Evolutionary conservation across 257 asterid genomes (phyloP), one percentile per base, ranked within the genome.

Genomic region (Handroanthus guayacan): DNA sequence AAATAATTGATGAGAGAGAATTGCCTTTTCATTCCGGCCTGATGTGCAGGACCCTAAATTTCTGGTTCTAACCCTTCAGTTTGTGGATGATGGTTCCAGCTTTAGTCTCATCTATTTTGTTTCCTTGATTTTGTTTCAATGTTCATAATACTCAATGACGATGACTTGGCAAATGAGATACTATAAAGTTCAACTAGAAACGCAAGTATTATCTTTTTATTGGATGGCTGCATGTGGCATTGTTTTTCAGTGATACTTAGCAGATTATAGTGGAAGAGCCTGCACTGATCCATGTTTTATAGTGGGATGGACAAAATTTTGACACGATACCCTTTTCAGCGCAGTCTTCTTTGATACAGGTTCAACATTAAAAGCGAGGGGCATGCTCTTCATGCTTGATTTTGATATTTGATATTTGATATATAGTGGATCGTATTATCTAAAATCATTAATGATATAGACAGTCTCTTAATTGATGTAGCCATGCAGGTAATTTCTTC

Each of bases 1-100:
- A 68, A 87, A 89, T 85, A 89, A 87, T 86, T 45, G 39, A 60
- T 75, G 83, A 65, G 78, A 72, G 69, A 41, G 78, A 62, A 43
- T n/a, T 47, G 64, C 62, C 67, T 52, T 74, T 76, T 66, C 82
- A 62, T 74, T 84, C 44, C 72, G 81, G 85, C 86, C 86, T 76
- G 71, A 80, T 18, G 62, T 18, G 64, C 75, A 67, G 84, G 80
- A 82, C 87, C 84, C 80, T 79, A 65, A 38, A 72, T 77, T 70
- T 86, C 75, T 60, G 10, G 52, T 78, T 74, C 78, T 63, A 79
- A 57, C 75, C n/a, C 38, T 73, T 76, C 71, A 58, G 74, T 75
- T 67, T 76, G 45, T 58, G 63, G 52, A 62, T 47, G 72, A 58
- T 74, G 57, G 61, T 72, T 70, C 57, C 62, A 68, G 75, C 57